Evolutionary conservation across 148 eudicot species (phyloP).

Genomic region (Spergularia bocconei): DNA sequence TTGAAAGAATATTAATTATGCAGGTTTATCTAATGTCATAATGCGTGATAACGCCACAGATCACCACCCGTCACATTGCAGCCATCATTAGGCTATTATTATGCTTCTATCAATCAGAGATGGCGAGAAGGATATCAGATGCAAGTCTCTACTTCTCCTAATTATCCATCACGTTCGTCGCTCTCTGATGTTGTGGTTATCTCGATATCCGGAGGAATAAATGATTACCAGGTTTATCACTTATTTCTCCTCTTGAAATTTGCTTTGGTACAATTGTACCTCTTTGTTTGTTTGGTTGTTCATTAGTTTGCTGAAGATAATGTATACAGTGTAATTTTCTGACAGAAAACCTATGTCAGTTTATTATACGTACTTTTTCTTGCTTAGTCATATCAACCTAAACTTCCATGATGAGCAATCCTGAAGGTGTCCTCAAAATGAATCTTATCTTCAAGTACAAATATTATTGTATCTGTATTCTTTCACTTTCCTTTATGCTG

Average conservation of each 20-base stretch:
- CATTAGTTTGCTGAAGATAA: neutral
- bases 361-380: no score
- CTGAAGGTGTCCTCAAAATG: no score
- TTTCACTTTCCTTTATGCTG: no score
- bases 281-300: neutral
- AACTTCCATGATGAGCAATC: no score
- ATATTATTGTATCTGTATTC: no score
- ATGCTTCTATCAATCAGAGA: slow-evolving; percentile 63
- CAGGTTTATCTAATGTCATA: slow-evolving; percentile 16
- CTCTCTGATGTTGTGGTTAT: slow-evolving; percentile 72
- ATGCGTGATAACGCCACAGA: slow-evolving; percentile 42
- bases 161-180: slow-evolving; percentile 44
- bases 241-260: slow-evolving; percentile 3
- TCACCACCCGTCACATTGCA: slow-evolving; percentile 87
- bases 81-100: slow-evolving; percentile 92
- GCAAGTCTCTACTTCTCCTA: slow-evolving; percentile 53
- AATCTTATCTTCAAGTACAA: no score
- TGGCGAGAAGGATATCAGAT: slow-evolving; percentile 82
- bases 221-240: slow-evolving; percentile 83
- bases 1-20: slow-evolving; percentile 3
- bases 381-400: no score
- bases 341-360: no score
- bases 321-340: no score
- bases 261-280: neutral
- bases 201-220: slow-evolving; percentile 87